Evolutionary conservation across 148 eudicot species (phyloP).

Genomic region (Spergularia marina): DNA sequence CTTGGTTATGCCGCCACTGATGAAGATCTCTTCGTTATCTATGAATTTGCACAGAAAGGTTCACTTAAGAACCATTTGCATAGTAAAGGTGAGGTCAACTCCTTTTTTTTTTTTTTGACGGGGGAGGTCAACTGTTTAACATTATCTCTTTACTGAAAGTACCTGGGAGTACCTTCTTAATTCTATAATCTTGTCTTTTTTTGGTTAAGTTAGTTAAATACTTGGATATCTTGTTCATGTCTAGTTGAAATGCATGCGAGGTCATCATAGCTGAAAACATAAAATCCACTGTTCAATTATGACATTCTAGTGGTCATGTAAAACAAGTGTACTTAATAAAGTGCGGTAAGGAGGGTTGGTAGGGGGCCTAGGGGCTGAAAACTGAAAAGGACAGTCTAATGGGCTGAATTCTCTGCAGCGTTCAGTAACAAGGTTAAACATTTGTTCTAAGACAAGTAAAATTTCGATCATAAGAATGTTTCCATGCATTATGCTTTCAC

Average conservation of each 20-base stretch:
- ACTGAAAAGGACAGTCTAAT: too few species aligned
- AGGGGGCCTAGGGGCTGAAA: too few species aligned
- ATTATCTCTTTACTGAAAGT: not conserved
- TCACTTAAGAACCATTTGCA: slow-evolving; percentile 81
- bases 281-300: not conserved
- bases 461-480: too few species aligned
- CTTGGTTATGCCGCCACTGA: slow-evolving; percentile 84
- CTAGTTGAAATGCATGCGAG: too few species aligned
- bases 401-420: too few species aligned
- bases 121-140: slow-evolving; percentile 1
- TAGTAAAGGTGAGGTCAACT: slow-evolving; percentile 57
- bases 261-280: not conserved
- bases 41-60: slow-evolving; percentile 93
- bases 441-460: too few species aligned
- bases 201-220: too few species aligned
- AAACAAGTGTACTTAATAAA: too few species aligned
- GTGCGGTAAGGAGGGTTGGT: too few species aligned
- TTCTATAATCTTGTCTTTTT: not conserved
- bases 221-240: not conserved
- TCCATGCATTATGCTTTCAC: too few species aligned
- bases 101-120: not conserved
- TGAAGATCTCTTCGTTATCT: slow-evolving; percentile 84
- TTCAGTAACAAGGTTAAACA: too few species aligned
- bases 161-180: not conserved
- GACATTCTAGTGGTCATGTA: not conserved